Evolutionary conservation across 176 grass and related monocot species (phyloP).

Genomic region (Miscanthus lutarioriparius): DNA sequence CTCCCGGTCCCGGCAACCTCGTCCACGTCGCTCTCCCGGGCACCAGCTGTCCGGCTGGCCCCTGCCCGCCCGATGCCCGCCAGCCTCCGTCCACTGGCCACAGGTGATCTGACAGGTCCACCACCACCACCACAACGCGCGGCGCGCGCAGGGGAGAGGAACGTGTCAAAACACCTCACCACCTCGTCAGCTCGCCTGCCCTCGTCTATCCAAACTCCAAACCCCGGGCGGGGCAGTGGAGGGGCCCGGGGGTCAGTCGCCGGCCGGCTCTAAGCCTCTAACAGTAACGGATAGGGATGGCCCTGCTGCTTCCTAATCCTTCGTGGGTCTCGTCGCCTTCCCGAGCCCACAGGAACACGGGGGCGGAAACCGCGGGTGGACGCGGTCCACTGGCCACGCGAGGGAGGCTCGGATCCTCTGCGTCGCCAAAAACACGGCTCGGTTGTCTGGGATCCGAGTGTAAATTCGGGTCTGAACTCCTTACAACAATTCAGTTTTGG

Average conservation of each 20-base stretch:
- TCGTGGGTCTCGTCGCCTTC: background rate
- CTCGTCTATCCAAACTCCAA: background rate
- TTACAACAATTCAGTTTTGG: too few relatives aligned
- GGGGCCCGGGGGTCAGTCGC: background rate
- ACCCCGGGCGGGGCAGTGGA: too few relatives aligned
- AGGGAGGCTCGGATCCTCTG: conserved; percentile 6
- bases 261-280: background rate
- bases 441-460: too few relatives aligned
- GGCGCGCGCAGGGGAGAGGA: background rate
- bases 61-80: too few relatives aligned
- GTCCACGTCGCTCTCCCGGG: background rate
- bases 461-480: too few relatives aligned
- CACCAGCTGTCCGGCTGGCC: background rate
- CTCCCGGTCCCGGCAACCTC: conserved; percentile 9
- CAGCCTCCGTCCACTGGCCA: too few relatives aligned
- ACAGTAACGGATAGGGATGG: conserved; percentile 32
- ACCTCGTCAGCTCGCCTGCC: background rate
- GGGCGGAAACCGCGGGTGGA: background rate
- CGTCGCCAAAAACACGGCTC: background rate
- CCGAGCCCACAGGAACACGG: conserved; percentile 1
- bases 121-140: background rate
- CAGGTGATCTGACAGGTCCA: background rate
- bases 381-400: conserved; percentile 21
- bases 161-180: conserved; percentile 29
- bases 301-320: background rate